Base-by-base conservation (phyloP, 768 basidiomycete genomes). In the Lactifluus hygrophoroides region DNA sequence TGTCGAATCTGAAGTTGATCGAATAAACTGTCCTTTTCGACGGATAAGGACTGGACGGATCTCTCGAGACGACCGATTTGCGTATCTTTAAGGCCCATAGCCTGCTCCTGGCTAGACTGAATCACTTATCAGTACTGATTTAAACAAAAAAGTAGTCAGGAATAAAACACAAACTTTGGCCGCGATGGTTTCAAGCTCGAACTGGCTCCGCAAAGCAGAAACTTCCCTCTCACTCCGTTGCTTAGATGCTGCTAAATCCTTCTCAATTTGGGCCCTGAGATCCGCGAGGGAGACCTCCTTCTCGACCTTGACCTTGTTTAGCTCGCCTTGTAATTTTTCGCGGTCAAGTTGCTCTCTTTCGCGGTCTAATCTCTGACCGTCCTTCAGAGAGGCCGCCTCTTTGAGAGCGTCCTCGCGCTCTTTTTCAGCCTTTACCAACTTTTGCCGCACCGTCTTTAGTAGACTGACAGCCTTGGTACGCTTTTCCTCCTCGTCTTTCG, bases 401-500 rank as follows among this genome's bases (percentile, higher is more conserved):
- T 79, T 84, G 50, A 80, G 58, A 0, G 80, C 76, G 58, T 95
- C 93, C 37, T 97, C 94, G 65, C 82, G 82, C 23, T 95, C 93
- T 75, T 93, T 94, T 72, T 98, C 95, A 5, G 92, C 86, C 68
- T 93, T 97, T 28, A 97, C 91, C n/a, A 95, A 75, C 70, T 97
- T 99, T 72, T 93, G 86, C 55, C 96, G 76, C n/a, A 98, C 90
- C 1, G 93, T 93, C 73, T 97, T 97, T 57, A 99, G 75, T 27
- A 97, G 73, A 51, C 85, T 87, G 63, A 98, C 88, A 0, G 94
- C 94, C 67, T 98, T 99, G 19, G 85, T 82, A 13, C 95, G 84
- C 72, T 99, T 98, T 72, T 99, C 96, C 70, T 98, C 96, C 68
- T 98, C 96, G 60, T 97, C 94, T 69, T 90, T 96, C 5, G 84